Conservation (phyloP, 441 rosid genomes). For the Dalechampia spathulata region DNA sequence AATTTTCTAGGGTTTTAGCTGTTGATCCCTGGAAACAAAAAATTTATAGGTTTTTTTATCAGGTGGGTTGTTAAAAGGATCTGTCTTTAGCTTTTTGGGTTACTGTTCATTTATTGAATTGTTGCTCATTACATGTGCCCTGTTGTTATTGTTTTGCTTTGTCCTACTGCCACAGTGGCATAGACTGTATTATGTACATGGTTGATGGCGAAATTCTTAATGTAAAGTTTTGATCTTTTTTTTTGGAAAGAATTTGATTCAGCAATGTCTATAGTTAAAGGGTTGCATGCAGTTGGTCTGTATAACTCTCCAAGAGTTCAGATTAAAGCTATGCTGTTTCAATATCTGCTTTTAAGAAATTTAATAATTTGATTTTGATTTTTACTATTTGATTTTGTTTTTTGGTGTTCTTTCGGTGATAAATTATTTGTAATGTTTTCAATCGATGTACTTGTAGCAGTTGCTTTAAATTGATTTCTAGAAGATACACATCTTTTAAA, state of each 20-base stretch:
- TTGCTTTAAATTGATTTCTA: too few relatives aligned
- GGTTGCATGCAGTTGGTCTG: background rate
- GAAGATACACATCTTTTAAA: too few relatives aligned
- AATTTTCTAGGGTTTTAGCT: conserved; percentile 27
- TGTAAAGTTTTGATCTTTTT: background rate
- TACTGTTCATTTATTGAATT: conserved; percentile 1
- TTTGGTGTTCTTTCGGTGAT: background rate
- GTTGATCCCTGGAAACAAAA: conserved; percentile 15
- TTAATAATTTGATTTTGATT: background rate
- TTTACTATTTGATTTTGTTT: background rate
- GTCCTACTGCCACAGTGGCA: conserved; percentile 2
- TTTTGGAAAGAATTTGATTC: too few relatives aligned
- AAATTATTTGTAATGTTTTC: too few relatives aligned
- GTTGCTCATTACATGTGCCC: background rate
- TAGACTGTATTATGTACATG: background rate
- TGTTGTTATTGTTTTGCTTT: background rate
- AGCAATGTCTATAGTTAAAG: background rate
- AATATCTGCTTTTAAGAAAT: background rate
- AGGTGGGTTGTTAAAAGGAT: conserved; percentile 15
- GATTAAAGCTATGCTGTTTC: background rate
- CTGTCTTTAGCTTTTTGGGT: conserved; percentile 7
- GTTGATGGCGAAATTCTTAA: conserved; percentile 1
- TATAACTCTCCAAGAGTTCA: background rate
- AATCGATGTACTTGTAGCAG: too few relatives aligned
- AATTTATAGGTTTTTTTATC: background rate